A percentile compares a stretch with the other conserved stretches of the same genome.
Conservation (phyloP, 1,284 basidiomycete species). For the Ustilago trichophora region DNA sequence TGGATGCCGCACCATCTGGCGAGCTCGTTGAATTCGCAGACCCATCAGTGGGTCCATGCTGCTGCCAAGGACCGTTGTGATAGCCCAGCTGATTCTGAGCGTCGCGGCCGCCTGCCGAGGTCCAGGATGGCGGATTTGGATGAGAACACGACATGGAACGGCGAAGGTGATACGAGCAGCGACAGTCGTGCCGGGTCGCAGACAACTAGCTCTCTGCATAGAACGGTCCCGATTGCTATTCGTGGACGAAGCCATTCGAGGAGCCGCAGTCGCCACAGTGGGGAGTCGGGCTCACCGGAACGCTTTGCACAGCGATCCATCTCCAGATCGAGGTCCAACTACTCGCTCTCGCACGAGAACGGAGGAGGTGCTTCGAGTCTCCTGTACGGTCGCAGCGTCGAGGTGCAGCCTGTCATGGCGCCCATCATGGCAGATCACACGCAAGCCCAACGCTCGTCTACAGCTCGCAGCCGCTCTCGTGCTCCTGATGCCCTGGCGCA, state of each 20-base stretch:
- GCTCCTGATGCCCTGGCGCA: constrained; percentile 50
- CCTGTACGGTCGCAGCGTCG: constrained; percentile 35
- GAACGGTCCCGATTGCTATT: constrained; percentile 29
- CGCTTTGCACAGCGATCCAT: constrained; percentile 20
- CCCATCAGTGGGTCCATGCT: constrained; percentile 11
- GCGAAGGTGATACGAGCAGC: constrained; percentile 23
- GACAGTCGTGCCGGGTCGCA: constrained; percentile 15
- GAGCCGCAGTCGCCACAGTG: constrained; percentile 46
- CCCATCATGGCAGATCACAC: constrained; percentile 19
- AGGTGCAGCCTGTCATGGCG: constrained; percentile 12
- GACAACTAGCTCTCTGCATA: constrained; percentile 1
- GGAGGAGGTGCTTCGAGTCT: constrained; percentile 1
- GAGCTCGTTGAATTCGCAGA: constrained; percentile 20
- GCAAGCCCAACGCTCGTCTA: constrained; percentile 39
- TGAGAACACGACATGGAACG: constrained; percentile 48
- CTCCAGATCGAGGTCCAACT: constrained; percentile 24
- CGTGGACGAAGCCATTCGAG: constrained; percentile 39
- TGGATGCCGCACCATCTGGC: constrained; percentile 28
- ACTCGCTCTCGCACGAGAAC: constrained; percentile 24
- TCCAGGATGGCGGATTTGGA: constrained; percentile 46
- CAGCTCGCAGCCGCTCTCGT: constrained; percentile 36
- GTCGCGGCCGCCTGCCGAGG: constrained; percentile 32
- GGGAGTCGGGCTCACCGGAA: constrained; percentile 34
- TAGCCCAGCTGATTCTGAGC: constrained; percentile 44
- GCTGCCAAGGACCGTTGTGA: constrained; percentile 30